Base-by-base conservation (phyloP, 1,139 yeast genomes). In the Taphrina flavorubra region DNA sequence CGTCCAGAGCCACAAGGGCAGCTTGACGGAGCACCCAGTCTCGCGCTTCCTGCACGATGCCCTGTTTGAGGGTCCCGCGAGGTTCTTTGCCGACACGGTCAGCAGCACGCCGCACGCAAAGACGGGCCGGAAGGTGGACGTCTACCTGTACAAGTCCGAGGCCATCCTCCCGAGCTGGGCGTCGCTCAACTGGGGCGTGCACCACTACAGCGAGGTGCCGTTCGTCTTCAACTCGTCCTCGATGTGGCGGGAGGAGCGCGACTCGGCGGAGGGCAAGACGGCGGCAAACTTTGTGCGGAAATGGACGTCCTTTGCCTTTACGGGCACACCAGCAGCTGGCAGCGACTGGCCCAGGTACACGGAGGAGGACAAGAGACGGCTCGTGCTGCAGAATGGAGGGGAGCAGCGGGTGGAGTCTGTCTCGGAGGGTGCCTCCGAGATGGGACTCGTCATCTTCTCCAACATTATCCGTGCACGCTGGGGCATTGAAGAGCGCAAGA, bases 1-100 rank as follows among this genome's bases (percentile, higher is more conserved):
- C 18, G 61, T 53, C n/a, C 39, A 25, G 14, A 53, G 42, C 11
- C 56, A 63, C 61, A 44, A 34, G 13, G 61, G 61, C 16, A 37
- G 20, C 18, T 37, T 53, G 31, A 58, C 42, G 20, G 31, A 36
- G 10, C 67, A 63, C 31, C 67, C 67, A 7, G 67, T 56, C 36
- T 63, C 67, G 34, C 34, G 60, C 13, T 25, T 63, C 39, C 51
- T 63, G 11, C 60, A 63, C 57, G 60, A 63, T 16, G 67, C 51
- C 11, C 60, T 63, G n/a, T 63, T 63, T 55, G 67, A 63, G 14
- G 67, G 67, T 1, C 67, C 67, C 14, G 61, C 55, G 31, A 16
- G 59, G 13, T 63, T 63, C 31, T 37, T 53, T 10, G 60, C 58
- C 14, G 67, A 63, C 37, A 44, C 55, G 10, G 31, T 55, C 31